Evolutionary conservation across 495 filamentous ascomycete genomes (phyloP).

Genomic region (Annulohypoxylon nitens): DNA sequence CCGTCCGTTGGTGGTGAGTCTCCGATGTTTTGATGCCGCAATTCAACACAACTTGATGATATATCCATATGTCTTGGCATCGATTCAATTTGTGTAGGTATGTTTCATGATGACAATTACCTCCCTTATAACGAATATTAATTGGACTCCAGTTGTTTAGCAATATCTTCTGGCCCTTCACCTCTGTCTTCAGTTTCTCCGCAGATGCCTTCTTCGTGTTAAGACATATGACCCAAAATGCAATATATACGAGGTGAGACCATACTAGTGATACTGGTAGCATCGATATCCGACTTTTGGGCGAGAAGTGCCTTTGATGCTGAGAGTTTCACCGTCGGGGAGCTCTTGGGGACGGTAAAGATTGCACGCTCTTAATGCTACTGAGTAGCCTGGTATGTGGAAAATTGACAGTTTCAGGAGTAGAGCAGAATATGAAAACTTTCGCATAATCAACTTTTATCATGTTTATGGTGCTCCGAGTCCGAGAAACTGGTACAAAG

Average conservation of each 20-base stretch:
- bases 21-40: slow-evolving; percentile 38
- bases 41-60: slow-evolving; percentile 39
- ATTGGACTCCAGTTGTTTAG: slow-evolving; percentile 10
- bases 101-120: slow-evolving; percentile 1
- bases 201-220: slow-evolving; percentile 9
- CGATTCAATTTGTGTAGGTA: background rate
- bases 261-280: background rate
- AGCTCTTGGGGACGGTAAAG: background rate
- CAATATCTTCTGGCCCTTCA: background rate
- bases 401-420: background rate
- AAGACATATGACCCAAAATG: background rate
- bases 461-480: background rate
- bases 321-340: background rate
- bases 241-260: no score
- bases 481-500: background rate
- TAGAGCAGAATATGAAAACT: background rate
- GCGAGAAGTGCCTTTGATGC: background rate
- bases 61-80: slow-evolving; percentile 29
- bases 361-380: background rate
- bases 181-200: slow-evolving; percentile 5
- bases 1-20: slow-evolving; percentile 29
- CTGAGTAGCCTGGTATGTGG: background rate
- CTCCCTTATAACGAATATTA: background rate
- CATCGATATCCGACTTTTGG: background rate
- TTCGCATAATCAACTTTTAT: background rate